A percentile compares a stretch with the other conserved stretches of the same genome.
These are phyloP conservation scores for Pontederia paniculata DNA, from an alignment of 176 grass and related monocot species.

Conservation along the genomic window DNA sequence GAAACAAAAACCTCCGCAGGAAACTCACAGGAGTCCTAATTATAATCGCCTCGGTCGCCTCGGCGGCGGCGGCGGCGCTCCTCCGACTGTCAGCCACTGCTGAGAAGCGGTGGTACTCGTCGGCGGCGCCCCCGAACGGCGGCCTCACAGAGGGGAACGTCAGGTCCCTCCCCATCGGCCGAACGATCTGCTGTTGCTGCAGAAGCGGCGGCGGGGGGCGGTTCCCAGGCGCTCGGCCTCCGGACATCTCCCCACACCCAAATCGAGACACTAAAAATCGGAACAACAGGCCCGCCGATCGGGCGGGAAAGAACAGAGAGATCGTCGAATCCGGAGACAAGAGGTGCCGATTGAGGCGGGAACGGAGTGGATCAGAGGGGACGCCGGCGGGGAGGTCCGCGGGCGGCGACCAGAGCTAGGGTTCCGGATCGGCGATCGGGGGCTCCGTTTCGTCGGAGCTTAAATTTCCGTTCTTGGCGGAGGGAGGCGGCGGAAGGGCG, in stretches of 20 bases:
- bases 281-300: background rate
- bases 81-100: background rate
- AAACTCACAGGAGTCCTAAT: constrained; percentile 57
- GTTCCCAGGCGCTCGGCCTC: constrained; percentile 15
- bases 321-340: background rate
- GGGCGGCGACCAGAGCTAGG: background rate
- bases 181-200: constrained; percentile 39
- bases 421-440: background rate
- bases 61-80: constrained; percentile 14
- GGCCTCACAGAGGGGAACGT: constrained; percentile 8
- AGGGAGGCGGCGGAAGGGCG: background rate
- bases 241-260: constrained; percentile 33
- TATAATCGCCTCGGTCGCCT: constrained; percentile 43
- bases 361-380: background rate
- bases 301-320: background rate
- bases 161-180: constrained; percentile 31
- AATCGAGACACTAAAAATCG: background rate
- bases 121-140: constrained; percentile 26
- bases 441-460: too few relatives aligned
- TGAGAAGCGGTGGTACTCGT: constrained; percentile 45
- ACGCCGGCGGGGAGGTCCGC: background rate
- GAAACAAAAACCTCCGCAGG: constrained; percentile 1
- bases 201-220: constrained; percentile 21
- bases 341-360: background rate
- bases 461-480: background rate